A percentile compares a stretch with the other conserved stretches of the same genome.
Conservation (phyloP, 2,329 filamentous ascomycete genomes). For the Apiospora phragmitis region DNA sequence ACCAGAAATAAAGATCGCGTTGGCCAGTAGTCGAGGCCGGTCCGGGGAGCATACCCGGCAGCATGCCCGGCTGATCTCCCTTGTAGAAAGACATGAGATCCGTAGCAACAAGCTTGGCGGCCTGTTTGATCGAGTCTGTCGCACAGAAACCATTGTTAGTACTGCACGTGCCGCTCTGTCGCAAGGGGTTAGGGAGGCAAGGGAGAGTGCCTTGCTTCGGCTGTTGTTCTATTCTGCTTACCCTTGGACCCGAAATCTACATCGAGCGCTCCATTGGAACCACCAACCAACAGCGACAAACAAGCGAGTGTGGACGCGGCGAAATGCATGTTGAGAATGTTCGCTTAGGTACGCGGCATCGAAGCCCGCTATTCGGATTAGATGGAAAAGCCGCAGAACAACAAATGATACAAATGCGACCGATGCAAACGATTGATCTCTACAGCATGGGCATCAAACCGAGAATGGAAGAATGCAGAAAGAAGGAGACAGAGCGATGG, state of each 20-base stretch:
- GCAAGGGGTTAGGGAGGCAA: too few species aligned
- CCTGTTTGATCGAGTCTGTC: conserved; percentile 46
- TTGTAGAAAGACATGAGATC: conserved; percentile 53
- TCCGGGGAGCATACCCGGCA: conserved; percentile 52
- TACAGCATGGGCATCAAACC: background rate
- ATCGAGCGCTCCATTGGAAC: background rate
- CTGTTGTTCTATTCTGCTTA: background rate
- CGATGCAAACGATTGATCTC: background rate
- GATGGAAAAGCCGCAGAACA: background rate
- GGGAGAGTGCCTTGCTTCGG: background rate
- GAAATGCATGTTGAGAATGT: conserved; percentile 2
- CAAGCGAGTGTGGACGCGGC: background rate
- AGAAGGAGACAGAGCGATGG: background rate
- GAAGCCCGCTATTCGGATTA: background rate
- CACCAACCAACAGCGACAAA: background rate
- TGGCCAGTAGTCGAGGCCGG: conserved; percentile 40
- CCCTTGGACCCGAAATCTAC: background rate
- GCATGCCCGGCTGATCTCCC: conserved; percentile 53
- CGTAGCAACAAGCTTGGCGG: conserved; percentile 48
- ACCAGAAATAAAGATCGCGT: conserved; percentile 65
- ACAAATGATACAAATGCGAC: background rate
- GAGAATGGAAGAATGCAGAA: background rate
- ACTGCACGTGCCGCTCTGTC: background rate
- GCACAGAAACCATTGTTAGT: background rate
- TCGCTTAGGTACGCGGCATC: conserved; percentile 1